These are phyloP conservation scores for Vickermania ingenoplastis DNA, from an alignment of 208 protist species.

Conservation along the genomic window DNA sequence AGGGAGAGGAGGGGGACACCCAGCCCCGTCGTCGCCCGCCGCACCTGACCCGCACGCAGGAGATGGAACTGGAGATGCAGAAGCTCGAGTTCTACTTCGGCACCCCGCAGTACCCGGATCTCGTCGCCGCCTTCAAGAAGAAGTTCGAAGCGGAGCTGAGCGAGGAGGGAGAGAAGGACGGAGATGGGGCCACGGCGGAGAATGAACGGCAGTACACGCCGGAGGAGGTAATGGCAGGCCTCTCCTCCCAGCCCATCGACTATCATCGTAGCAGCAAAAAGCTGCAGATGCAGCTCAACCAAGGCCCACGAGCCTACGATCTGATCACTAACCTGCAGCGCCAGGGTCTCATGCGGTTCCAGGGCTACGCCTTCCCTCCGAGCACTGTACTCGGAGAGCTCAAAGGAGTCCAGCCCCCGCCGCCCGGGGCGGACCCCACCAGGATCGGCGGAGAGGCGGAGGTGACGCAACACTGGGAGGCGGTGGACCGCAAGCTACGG, in stretches of 20 bases:
- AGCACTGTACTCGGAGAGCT: constrained; percentile 66
- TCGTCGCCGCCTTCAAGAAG: constrained; percentile 48
- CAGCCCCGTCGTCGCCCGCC: not conserved
- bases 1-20: not conserved
- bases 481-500: constrained; percentile 11
- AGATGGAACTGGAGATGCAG: constrained; percentile 65
- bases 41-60: constrained; percentile 12
- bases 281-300: constrained; percentile 46
- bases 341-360: constrained; percentile 64
- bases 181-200: not conserved
- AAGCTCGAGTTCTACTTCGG: constrained; percentile 81
- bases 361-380: constrained; percentile 83
- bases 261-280: constrained; percentile 50
- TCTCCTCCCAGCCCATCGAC: constrained; percentile 69
- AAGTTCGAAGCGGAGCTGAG: constrained; percentile 39
- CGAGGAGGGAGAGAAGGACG: not conserved
- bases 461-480: not conserved
- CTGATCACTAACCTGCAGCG: constrained; percentile 74
- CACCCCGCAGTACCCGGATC: constrained; percentile 49
- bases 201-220: constrained; percentile 37
- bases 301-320: constrained; percentile 65
- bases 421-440: constrained; percentile 11
- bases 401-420: constrained; percentile 36
- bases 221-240: constrained; percentile 45
- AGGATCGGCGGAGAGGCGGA: constrained; percentile 1